Evolutionary conservation across 345 rosid species (phyloP), one percentile per base, ranked within the genome.

Genomic region (Populus tremula): DNA sequence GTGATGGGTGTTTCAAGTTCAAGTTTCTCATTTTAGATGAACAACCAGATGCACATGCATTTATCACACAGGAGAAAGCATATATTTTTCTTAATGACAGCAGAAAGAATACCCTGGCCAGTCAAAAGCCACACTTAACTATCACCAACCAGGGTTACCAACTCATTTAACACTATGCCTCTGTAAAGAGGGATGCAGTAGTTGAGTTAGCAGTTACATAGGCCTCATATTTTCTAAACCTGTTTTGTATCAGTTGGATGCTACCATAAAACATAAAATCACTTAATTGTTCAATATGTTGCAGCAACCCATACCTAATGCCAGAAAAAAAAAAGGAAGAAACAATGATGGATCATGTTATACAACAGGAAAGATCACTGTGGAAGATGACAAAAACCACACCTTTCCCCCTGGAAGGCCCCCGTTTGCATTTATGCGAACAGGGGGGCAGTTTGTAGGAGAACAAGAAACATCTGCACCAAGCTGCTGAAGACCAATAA

Each of bases 321-420:
- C 36, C 45, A 75, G 78, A 66, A 23, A 35, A 17, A 56, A 1
- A 73, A 16, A 75, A 66, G 43, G 6, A 36, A 41, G 38, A 27
- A 69, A 14, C 29, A 53, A 67, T 21, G 27, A 67, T 50, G 64
- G 68, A 67, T 63, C 29, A 56, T n/a, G 21, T 41, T 39, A 67
- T 14, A 5, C 11, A 66, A 56, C 33, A 67, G 21, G 73, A 21
- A 4, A 20, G 41, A 72, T 53, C 14, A 23, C 31, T 23, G 35
- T 27, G 8, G 35, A 62, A 29, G 29, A 70, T 11, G 45, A 80
- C 39, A 71, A 23, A 65, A 29, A 61, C 6, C 10, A 29, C 14
- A 93, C 98, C 97, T 90, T 96, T 70, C 97, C 99, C 72, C 98
- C 95, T 1, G 98, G 99, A 84, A 93, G 96, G 71, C 98, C 97